Evolutionary conservation across 352 stramenopile genomes (phyloP), one percentile per base, ranked within the genome.

Genomic region (Phytopythium kandeliae): DNA sequence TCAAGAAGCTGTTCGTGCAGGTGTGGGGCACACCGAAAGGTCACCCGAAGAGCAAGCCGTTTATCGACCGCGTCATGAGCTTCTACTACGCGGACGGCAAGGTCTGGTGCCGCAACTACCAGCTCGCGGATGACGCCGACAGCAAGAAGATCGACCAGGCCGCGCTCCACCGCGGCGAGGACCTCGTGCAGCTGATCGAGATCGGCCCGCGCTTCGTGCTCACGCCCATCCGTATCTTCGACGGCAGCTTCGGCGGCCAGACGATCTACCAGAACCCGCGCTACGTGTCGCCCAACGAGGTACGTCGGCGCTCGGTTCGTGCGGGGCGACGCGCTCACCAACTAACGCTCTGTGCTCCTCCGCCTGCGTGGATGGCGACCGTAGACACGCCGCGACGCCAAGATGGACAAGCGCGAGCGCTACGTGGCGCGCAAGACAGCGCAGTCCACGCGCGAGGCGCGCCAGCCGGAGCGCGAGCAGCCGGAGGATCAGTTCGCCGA

Each of bases 41-140:
- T 25, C 97, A 99, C 77, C 97, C 97, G 8, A 99, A 99, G 84
- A 98, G 86, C 77, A 99, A 99, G 74, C 97, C 97, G 19, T 99
- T 99, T 76, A 96, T 99, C 50, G 97, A 99, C 78, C 91, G 97
- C 50, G 85, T 99, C 44, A 98, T 99, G 90, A 96, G 78, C 67
- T 99, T 99, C 69, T 96, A 91, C 72, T 82, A 95, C 55, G 71
- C 93, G 1, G 91, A 97, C 54, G 77, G 81, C 56, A 96, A 96
- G 57, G 96, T 99, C 65, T 99, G 97, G 97, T 96, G 98, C 57
- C 91, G 97, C 56, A 98, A 99, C 72, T 99, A 98, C 77, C 97
- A 95, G 58, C 54, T 95, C 43, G 82, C 80, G 31, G 84, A 95
- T 40, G 81, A 92, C 25, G 84, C 81, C 44, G 84, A 92, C 59